phyloP scores from a whole-genome alignment of 2,329 filamentous ascomycete species.

The Endocalyx cinctus region DNA sequence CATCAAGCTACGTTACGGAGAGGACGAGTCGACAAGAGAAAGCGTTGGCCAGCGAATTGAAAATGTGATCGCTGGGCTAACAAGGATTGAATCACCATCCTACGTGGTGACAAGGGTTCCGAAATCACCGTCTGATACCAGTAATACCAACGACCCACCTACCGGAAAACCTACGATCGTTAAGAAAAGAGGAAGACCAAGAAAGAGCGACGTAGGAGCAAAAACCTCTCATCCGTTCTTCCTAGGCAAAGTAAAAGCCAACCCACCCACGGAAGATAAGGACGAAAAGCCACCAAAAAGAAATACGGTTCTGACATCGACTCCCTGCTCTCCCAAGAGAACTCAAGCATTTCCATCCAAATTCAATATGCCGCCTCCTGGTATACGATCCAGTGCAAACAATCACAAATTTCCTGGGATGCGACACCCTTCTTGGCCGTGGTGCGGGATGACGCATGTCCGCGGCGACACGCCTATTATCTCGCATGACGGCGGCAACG shows the following conservation, averaged over 20 bases:
- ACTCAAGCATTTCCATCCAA: constrained; percentile 24
- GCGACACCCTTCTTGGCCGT: constrained; percentile 67
- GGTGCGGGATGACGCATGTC: constrained; percentile 59
- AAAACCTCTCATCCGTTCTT: constrained; percentile 61
- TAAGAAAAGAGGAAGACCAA: constrained; percentile 16
- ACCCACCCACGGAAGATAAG: constrained; percentile 11
- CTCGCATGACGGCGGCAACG: neutral
- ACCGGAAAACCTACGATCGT: constrained; percentile 3
- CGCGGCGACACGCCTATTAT: constrained; percentile 35
- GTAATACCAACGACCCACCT: constrained; percentile 10
- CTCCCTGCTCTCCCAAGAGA: constrained; percentile 48
- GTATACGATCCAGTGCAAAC: constrained; percentile 42
- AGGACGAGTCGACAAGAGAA: constrained; percentile 37
- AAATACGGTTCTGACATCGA: constrained; percentile 44
- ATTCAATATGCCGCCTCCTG: constrained; percentile 31
- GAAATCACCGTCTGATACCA: no score
- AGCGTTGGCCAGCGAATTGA: constrained; percentile 58
- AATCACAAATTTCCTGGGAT: constrained; percentile 61
- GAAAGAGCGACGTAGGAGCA: constrained; percentile 12
- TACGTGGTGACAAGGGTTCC: no score
- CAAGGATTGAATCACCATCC: no score
- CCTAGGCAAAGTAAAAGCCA: constrained; percentile 43
- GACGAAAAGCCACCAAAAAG: constrained; percentile 26
- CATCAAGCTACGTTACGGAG: constrained; percentile 57
- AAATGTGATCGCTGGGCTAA: constrained; percentile 54